Base-by-base conservation (phyloP, 306 rosid species). In the Pyrus communis region DNA sequence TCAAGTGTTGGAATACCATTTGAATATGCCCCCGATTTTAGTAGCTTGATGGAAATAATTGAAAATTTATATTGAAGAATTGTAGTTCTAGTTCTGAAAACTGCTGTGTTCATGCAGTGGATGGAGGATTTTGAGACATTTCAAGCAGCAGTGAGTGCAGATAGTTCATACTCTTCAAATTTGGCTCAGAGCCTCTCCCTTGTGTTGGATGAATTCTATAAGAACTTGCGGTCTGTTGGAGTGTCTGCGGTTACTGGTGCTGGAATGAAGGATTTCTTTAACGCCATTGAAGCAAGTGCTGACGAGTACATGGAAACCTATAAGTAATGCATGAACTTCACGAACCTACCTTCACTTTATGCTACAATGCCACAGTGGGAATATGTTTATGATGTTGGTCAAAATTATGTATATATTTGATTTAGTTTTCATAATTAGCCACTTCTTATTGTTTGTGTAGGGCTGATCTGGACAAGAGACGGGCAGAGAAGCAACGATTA, bases 101-200 rank as follows among this genome's bases (percentile, higher is more conserved):
- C 38, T 31, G 57, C 51, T 69, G 43, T 49, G 55, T 85, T 73
- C 76, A 12, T 80, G 55, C 80, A 91, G 98, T 93, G 98, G 98
- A 93, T 93, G 95, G 85, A 93, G 70, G 98, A 93, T 75, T 93
- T 91, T 70, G 98, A 91, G 87, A 85, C 87, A 21, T 91, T 93
- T 88, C 95, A 91, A 83, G 85, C 87, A 54, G 96, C 96, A 8
- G 79, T 75, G 52, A 85, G 85, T 77, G 78, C 88, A 59, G 96
- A 93, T 72, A 62, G 77, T 54, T 87, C 96, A 1, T 88, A 93
- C 69, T 67, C 88, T 0, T 87, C 95, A 38, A 85, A 84, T 49
- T 82, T 93, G 75, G 81, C 88, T 74, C 90, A 91, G 65, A 91
- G 93, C 87, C 96, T 93, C 42, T 81, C 91, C 59, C 96, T 93